Conservation (phyloP, 2,329 filamentous ascomycete genomes). For the Chaetomium globosum region DNA sequence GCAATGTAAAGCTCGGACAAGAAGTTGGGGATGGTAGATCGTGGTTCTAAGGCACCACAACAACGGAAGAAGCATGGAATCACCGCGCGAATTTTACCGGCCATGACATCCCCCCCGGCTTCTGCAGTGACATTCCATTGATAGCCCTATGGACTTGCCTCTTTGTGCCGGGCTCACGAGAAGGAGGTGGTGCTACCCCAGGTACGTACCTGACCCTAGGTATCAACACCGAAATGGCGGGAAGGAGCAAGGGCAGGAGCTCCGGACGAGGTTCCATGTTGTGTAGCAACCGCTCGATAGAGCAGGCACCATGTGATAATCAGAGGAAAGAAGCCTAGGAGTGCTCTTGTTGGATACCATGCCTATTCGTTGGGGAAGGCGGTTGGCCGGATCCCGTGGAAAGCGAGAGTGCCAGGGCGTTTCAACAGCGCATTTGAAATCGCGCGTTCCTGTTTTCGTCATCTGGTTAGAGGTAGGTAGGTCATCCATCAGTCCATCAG, state of each 20-base stretch:
- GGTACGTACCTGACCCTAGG: neutral
- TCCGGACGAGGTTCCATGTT: constrained; percentile 13
- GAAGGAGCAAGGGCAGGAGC: constrained; percentile 12
- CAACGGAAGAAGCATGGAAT: neutral
- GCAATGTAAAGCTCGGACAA: constrained; percentile 8
- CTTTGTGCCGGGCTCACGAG: neutral
- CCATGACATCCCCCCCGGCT: constrained; percentile 2
- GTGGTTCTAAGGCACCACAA: neutral
- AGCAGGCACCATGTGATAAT: neutral
- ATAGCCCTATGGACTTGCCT: constrained; percentile 2
- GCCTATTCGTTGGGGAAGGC: neutral
- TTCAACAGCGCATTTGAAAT: neutral
- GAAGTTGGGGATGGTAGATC: constrained; percentile 15
- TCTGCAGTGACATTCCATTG: neutral
- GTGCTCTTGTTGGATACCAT: neutral
- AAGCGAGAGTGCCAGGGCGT: neutral
- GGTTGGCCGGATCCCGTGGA: neutral
- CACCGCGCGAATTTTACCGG: neutral
- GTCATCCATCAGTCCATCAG: no score
- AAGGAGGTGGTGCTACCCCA: neutral
- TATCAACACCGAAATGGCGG: neutral
- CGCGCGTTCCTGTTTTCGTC: neutral
- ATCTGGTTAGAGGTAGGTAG: neutral
- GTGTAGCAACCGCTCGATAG: constrained; percentile 6
- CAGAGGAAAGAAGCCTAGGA: neutral